phyloP scores from a whole-genome alignment of 257 asterid species.

The Solanum sparsipilum region DNA sequence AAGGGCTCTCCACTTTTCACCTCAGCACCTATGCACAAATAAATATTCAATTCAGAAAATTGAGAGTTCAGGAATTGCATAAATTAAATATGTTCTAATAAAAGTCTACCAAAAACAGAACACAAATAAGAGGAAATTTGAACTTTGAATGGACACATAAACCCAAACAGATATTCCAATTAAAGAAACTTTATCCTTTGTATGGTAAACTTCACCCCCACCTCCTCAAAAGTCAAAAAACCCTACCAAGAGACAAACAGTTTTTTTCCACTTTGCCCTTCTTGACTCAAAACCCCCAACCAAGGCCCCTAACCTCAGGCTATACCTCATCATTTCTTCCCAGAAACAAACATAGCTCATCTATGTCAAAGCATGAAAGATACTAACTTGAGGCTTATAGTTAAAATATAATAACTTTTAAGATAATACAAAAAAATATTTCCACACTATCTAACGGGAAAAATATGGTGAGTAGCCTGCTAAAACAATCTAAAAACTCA shows the following conservation, averaged over 20 bases:
- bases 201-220: neutral
- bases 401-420: neutral
- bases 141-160: neutral
- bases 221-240: neutral
- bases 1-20: constrained; percentile 4
- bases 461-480: neutral
- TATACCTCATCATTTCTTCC: neutral
- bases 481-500: neutral
- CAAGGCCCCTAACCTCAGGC: neutral
- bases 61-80: neutral
- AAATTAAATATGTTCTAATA: neutral
- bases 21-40: constrained; percentile 5
- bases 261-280: neutral
- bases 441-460: neutral
- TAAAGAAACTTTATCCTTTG: neutral
- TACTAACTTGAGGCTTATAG: neutral
- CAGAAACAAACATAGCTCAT: neutral
- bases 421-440: neutral
- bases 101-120: neutral
- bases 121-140: neutral
- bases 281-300: neutral
- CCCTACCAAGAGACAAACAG: neutral
- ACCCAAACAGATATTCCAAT: neutral
- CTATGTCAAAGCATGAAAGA: neutral
- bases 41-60: neutral